phyloP scores from a whole-genome alignment of 345 rosid species.

The Eucalyptus viminalis region DNA sequence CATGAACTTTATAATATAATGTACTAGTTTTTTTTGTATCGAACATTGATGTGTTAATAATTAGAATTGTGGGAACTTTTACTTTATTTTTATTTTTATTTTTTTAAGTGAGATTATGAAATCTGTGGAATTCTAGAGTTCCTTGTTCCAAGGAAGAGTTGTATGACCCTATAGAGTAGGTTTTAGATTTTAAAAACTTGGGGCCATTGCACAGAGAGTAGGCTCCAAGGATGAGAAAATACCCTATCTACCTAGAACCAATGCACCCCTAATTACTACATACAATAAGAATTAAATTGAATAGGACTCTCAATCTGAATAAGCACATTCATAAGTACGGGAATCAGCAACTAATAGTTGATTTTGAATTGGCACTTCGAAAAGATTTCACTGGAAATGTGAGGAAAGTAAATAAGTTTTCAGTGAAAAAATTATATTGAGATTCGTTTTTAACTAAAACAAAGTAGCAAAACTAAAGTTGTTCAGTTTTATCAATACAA shows the following conservation, averaged over 20 bases:
- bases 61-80: background rate
- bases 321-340: background rate
- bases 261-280: background rate
- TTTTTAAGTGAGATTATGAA: background rate
- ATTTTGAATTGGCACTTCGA: background rate
- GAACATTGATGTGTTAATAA: background rate
- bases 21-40: background rate
- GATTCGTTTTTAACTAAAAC: background rate
- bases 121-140: background rate
- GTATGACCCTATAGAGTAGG: background rate
- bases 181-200: background rate
- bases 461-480: background rate
- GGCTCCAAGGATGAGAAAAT: no score
- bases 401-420: background rate
- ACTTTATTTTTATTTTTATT: rapidly evolving
- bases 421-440: background rate
- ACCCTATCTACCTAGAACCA: background rate
- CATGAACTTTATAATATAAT: no score
- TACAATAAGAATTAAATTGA: background rate
- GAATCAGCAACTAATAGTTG: background rate
- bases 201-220: rapidly evolving
- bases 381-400: background rate
- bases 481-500: background rate
- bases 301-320: background rate
- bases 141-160: background rate